A percentile compares a stretch with the other conserved stretches of the same genome.
These are phyloP conservation scores for Populus hybrid DNA, from an alignment of 441 rosid species.

Conservation along the genomic window DNA sequence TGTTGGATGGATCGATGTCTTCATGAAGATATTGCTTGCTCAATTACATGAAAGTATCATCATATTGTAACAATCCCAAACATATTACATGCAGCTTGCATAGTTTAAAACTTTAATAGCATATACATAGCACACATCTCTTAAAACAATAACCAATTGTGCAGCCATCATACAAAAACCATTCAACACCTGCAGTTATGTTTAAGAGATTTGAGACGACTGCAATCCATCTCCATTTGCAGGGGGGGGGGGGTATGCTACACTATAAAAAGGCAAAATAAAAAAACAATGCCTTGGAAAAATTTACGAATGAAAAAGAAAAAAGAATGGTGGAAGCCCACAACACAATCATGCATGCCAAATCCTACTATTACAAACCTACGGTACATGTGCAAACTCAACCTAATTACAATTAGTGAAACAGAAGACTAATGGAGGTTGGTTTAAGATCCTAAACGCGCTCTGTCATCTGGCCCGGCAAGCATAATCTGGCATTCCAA, in stretches of 20 bases:
- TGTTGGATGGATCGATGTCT: neutral
- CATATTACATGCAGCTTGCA: neutral
- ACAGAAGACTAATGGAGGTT: slow-evolving; percentile 4
- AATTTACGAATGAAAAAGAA: neutral
- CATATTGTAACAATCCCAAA: neutral
- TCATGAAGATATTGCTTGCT: neutral
- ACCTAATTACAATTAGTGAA: slow-evolving; percentile 48
- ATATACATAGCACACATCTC: neutral
- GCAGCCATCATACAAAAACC: slow-evolving; percentile 11
- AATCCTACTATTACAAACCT: slow-evolving; percentile 38
- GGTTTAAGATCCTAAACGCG: slow-evolving; percentile 34
- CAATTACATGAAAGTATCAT: neutral
- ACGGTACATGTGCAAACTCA: slow-evolving; percentile 29
- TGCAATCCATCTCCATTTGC: neutral
- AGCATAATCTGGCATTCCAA: slow-evolving; percentile 62
- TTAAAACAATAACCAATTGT: slow-evolving; percentile 12
- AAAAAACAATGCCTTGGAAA: slow-evolving; percentile 36
- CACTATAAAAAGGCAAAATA: slow-evolving; percentile 31
- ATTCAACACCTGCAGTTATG: slow-evolving; percentile 16
- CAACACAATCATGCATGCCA: slow-evolving; percentile 26
- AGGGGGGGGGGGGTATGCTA: neutral
- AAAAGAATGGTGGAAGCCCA: slow-evolving; percentile 14
- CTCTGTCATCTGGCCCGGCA: slow-evolving; percentile 84
- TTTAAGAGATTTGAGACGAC: neutral
- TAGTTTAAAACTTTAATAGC: neutral